Evolutionary conservation across 2,329 filamentous ascomycete genomes (phyloP).

Genomic region (Penicillium hordei): DNA sequence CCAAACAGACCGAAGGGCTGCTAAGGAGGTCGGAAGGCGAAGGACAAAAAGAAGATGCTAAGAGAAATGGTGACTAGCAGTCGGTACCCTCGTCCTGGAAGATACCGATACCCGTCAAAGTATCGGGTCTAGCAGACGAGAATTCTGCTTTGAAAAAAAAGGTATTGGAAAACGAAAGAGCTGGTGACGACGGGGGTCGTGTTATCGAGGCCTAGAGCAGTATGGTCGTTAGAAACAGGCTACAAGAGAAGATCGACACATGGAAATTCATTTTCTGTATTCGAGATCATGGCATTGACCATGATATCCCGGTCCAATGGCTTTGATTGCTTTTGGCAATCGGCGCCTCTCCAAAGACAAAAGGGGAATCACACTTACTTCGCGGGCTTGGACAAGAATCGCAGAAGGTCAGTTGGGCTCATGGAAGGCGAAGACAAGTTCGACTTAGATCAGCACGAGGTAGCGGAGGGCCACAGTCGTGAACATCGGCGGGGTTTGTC

Average conservation of each 20-base stretch:
- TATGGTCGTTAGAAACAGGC: constrained; percentile 18
- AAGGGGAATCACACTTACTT: constrained; percentile 62
- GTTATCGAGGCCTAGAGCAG: constrained; percentile 63
- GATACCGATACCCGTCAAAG: constrained; percentile 80
- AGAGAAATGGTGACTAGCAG: constrained; percentile 81
- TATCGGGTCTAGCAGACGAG: constrained; percentile 85
- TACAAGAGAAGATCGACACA: neutral
- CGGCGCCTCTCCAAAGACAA: neutral
- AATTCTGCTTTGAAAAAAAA: constrained; percentile 53
- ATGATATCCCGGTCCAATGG: neutral
- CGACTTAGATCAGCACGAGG: constrained; percentile 36
- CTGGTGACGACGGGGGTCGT: constrained; percentile 33
- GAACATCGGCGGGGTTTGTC: constrained; percentile 32
- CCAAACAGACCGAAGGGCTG: constrained; percentile 56
- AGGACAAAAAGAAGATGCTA: constrained; percentile 71
- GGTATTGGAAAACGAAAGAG: constrained; percentile 16
- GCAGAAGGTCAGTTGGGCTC: constrained; percentile 86
- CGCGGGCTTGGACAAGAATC: constrained; percentile 90
- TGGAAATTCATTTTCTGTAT: neutral
- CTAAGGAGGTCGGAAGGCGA: constrained; percentile 89
- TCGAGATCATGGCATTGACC: neutral
- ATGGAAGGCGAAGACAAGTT: constrained; percentile 62
- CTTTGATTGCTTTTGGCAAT: neutral
- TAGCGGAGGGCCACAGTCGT: constrained; percentile 35
- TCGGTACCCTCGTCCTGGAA: constrained; percentile 62